Percentiles rank a stretch among this genome's conserved stretches.
These are phyloP conservation scores for Cordia subcordata DNA, from an alignment of 257 asterid genomes.

Conservation along the genomic window DNA sequence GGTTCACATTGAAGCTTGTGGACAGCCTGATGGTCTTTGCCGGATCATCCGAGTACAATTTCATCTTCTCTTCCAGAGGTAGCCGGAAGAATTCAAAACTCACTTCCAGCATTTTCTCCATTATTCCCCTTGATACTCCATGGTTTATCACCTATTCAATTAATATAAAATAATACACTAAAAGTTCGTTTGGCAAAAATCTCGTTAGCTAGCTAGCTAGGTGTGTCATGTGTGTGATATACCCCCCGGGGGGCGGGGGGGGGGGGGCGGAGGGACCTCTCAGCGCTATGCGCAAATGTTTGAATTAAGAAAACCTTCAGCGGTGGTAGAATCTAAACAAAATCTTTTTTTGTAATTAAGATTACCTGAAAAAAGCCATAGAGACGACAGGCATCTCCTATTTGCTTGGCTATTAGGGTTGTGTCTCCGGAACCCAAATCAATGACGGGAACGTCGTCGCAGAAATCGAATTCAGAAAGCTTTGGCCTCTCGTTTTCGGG, in stretches of 20 bases:
- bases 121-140: slow-evolving; percentile 43
- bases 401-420: slow-evolving; percentile 30
- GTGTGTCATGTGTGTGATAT: too few relatives aligned
- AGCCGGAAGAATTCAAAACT: slow-evolving; percentile 50
- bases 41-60: slow-evolving; percentile 76
- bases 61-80: slow-evolving; percentile 75
- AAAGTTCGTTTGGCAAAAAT: too few relatives aligned
- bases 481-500: slow-evolving; percentile 70
- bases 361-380: slow-evolving; percentile 83
- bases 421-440: slow-evolving; percentile 46
- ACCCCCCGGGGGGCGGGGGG: too few relatives aligned
- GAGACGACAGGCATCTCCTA: slow-evolving; percentile 52
- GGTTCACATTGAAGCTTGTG: slow-evolving; percentile 64
- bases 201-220: too few relatives aligned
- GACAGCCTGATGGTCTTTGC: slow-evolving; percentile 65
- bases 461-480: slow-evolving; percentile 38
- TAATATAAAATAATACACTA: not conserved
- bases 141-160: slow-evolving; percentile 59
- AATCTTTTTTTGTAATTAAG: too few relatives aligned
- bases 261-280: too few relatives aligned
- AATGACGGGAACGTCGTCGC: slow-evolving; percentile 57
- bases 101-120: slow-evolving; percentile 53
- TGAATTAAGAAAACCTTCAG: too few relatives aligned
- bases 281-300: too few relatives aligned
- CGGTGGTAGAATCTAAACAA: too few relatives aligned